phyloP scores from a whole-genome alignment of 306 rosid species.

The Benincasa hispida region DNA sequence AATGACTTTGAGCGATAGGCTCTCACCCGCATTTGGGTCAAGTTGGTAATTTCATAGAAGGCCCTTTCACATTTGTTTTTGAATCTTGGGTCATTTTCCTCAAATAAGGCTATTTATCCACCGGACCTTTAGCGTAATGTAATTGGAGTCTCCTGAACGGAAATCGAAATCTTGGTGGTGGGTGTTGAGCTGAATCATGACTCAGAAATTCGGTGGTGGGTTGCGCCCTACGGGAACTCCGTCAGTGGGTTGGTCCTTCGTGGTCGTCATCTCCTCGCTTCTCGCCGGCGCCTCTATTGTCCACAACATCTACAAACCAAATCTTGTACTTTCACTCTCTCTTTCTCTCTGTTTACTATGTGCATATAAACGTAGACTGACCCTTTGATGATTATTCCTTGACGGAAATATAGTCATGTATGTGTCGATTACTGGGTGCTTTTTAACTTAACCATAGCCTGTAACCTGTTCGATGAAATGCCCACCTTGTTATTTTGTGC shows the following conservation, averaged over 20 bases:
- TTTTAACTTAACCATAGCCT: background rate
- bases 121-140: too few relatives aligned
- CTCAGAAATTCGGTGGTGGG: constrained; percentile 15
- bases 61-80: too few relatives aligned
- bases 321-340: constrained; percentile 9
- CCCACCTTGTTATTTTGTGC: background rate
- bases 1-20: too few relatives aligned
- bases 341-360: background rate
- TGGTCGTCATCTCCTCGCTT: constrained; percentile 10
- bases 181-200: constrained; percentile 5
- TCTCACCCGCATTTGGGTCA: too few relatives aligned
- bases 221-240: constrained; percentile 9
- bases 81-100: too few relatives aligned
- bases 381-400: background rate
- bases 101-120: too few relatives aligned
- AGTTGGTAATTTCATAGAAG: too few relatives aligned
- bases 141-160: background rate
- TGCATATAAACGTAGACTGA: background rate
- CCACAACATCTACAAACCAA: constrained; percentile 15
- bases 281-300: constrained; percentile 10
- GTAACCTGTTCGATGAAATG: constrained; percentile 10
- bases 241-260: constrained; percentile 9
- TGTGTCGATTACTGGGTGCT: background rate
- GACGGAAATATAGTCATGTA: background rate
- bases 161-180: background rate